These are phyloP conservation scores for Cercophora newfieldiana DNA, from an alignment of 495 filamentous ascomycete species.

Conservation along the genomic window DNA sequence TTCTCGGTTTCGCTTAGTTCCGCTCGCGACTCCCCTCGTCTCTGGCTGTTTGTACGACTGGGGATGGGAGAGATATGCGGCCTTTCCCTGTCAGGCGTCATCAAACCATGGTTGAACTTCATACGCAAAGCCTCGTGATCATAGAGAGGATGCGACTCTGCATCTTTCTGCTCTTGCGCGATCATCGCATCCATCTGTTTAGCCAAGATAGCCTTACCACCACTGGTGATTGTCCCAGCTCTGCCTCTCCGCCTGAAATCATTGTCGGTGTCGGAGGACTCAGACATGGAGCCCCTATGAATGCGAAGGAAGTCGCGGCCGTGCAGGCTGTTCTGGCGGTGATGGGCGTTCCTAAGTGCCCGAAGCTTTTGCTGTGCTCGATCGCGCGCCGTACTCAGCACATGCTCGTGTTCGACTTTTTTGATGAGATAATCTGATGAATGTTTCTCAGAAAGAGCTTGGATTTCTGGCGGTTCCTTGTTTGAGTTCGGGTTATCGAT, in stretches of 20 bases:
- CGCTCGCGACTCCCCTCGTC: constrained; percentile 33
- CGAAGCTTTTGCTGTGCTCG: constrained; percentile 52
- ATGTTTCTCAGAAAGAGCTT: constrained; percentile 16
- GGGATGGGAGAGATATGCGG: constrained; percentile 20
- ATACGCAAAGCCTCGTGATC: constrained; percentile 32
- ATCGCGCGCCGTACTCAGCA: constrained; percentile 39
- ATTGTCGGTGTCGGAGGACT: constrained; percentile 49
- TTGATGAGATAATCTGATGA: constrained; percentile 19
- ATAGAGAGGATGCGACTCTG: constrained; percentile 31
- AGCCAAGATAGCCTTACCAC: constrained; percentile 57
- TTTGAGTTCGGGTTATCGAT: constrained; percentile 24
- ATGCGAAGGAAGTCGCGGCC: constrained; percentile 43
- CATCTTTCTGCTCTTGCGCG: constrained; percentile 49
- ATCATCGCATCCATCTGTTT: constrained; percentile 70
- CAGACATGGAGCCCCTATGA: constrained; percentile 43
- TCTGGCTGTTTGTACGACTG: constrained; percentile 24
- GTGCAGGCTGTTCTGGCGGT: constrained; percentile 43
- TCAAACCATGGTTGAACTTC: constrained; percentile 31
- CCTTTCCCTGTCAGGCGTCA: constrained; percentile 32
- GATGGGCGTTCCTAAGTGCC: constrained; percentile 48
- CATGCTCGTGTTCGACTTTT: constrained; percentile 34
- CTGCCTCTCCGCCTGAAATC: constrained; percentile 41
- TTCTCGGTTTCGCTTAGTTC: constrained; percentile 37
- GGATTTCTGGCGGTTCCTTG: constrained; percentile 24
- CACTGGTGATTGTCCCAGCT: constrained; percentile 38